Base-by-base conservation (phyloP, 768 basidiomycete species). In the Phylloporus sp. region DNA sequence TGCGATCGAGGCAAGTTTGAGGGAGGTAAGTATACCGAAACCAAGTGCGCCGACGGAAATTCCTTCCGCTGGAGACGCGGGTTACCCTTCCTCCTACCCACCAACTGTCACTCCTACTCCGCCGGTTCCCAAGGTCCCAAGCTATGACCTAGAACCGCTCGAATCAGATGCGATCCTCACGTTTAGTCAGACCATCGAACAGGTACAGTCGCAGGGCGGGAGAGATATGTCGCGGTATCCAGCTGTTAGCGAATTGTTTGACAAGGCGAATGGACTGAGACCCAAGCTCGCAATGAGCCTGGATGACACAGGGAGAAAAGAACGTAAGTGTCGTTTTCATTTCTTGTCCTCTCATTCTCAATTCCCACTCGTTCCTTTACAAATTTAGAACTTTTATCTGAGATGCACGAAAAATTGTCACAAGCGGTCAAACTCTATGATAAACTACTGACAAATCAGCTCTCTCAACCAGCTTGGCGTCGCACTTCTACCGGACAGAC, bases 341-440 rank as follows among this genome's bases (percentile, higher is more conserved):
- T 50, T 1, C 8, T 54, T 8, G 5, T 4, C 31, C n/a, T 34
- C 40, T 1, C 20, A 31, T 16, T 10, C 11, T 22, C 16, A 18
- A 18, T 5, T 35, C 13, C 6, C 1, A 23, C 15, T 42, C 15
- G 20, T 44, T 42, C 2, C 29, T 32, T 16, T 27, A 35, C 31
- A 6, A 63, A 11, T 10, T 6, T 20, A 93, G 94, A 94, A 68
- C 77, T 95, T 65, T 73, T 99, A 31, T 76, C 83, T 7, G 94
- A 97, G 44, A 97, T 98, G 93, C 89, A 97, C 60, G 86, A 88
- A 42, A 95, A 97, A 69, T 70, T 99, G 10, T 89, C 91, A 1
- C 83, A 95, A 66, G 93, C 91, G 0, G 92, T 97, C 40, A 87
- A 88, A 64, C 72, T 97, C 4, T 98, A 97, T 65, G 95, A 97